phyloP scores from a whole-genome alignment of 2,329 filamentous ascomycete species.

The Botrytis fabae region DNA sequence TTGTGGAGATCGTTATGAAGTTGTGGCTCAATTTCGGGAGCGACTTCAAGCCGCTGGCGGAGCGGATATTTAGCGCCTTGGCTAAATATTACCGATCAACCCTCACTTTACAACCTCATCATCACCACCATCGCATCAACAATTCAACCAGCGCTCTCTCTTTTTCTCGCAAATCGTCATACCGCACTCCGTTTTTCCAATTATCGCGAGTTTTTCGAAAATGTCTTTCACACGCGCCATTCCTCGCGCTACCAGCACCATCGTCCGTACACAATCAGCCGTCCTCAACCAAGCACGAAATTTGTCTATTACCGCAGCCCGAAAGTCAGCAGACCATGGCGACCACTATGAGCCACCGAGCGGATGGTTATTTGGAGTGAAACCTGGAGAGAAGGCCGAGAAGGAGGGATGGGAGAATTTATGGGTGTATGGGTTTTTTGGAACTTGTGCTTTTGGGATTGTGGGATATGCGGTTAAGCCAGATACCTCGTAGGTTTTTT shows the following conservation, averaged over 20 bases:
- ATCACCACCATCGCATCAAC: background rate
- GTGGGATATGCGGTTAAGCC: slow-evolving; percentile 95
- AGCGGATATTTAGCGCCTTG: slow-evolving; percentile 18
- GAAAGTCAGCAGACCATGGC: slow-evolving; percentile 31
- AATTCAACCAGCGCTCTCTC: background rate
- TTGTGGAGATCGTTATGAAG: background rate
- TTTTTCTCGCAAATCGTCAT: background rate
- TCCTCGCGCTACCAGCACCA: slow-evolving; percentile 8
- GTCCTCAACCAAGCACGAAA: slow-evolving; percentile 9
- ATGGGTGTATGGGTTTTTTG: slow-evolving; percentile 82
- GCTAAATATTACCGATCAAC: slow-evolving; percentile 16
- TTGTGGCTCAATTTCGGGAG: background rate
- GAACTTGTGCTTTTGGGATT: slow-evolving; percentile 69
- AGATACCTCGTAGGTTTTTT: slow-evolving; percentile 84
- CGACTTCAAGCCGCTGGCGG: background rate
- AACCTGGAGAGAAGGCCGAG: slow-evolving; percentile 92
- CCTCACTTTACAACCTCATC: background rate
- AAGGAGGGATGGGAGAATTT: slow-evolving; percentile 94
- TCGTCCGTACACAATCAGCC: slow-evolving; percentile 1
- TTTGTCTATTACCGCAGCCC: background rate
- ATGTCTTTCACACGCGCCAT: slow-evolving; percentile 18
- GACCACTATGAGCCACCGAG: slow-evolving; percentile 81
- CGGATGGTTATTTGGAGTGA: slow-evolving; percentile 92
- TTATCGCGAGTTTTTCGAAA: background rate
- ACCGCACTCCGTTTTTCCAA: too few species aligned